phyloP scores from a whole-genome alignment of 345 rosid genomes.

The Lepidium didymum region DNA sequence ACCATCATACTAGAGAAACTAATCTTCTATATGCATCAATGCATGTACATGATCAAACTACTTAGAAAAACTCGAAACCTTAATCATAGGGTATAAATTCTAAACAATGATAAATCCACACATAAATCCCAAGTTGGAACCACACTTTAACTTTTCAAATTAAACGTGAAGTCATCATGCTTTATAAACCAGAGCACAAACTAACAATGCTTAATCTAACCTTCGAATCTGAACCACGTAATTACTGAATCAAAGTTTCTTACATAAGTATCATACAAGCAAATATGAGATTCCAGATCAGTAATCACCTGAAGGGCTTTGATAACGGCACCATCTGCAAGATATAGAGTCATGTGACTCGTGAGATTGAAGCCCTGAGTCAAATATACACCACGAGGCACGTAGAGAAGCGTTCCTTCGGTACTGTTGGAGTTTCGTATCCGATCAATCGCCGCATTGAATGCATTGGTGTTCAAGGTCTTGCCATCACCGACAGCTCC shows the following conservation, averaged over 20 bases:
- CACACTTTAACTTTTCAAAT: background rate
- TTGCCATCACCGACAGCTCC: constrained; percentile 86
- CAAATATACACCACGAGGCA: constrained; percentile 81
- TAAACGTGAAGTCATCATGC: background rate
- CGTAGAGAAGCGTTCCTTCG: constrained; percentile 69
- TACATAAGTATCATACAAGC: background rate
- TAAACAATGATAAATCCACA: background rate
- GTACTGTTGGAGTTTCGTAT: constrained; percentile 46
- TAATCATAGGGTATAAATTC: background rate
- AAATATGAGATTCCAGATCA: background rate
- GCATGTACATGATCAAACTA: background rate
- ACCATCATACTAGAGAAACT: background rate
- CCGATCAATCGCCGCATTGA: constrained; percentile 60
- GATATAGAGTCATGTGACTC: constrained; percentile 86
- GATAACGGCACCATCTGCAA: constrained; percentile 78
- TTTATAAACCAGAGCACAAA: background rate
- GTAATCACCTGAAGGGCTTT: constrained; percentile 67
- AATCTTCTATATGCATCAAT: background rate
- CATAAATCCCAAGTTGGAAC: background rate
- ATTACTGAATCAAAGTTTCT: background rate
- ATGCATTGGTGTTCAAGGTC: constrained; percentile 67
- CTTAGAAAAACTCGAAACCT: constrained; percentile 14
- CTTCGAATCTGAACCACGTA: background rate
- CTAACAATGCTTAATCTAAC: background rate
- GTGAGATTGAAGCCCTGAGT: constrained; percentile 70